Conservation (phyloP, 2,329 filamentous ascomycete species). For the Beauveria scarabaeidicola region DNA sequence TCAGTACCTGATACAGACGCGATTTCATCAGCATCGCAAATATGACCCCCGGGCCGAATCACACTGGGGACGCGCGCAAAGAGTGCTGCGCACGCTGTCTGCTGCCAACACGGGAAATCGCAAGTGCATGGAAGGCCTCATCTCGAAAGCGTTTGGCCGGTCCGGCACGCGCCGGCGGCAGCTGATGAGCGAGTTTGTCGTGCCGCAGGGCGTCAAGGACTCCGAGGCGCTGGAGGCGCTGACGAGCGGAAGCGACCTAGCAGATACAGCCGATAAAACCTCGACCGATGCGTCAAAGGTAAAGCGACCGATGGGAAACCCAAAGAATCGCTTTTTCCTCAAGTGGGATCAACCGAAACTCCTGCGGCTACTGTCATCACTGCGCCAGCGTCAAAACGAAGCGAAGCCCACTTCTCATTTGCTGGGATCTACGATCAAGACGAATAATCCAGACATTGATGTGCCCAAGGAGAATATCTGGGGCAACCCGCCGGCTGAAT, state of each 20-base stretch:
- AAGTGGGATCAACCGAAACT: constrained; percentile 43
- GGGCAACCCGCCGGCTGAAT: constrained; percentile 35
- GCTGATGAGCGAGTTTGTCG: constrained; percentile 34
- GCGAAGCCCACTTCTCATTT: constrained; percentile 19
- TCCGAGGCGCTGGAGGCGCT: constrained; percentile 32
- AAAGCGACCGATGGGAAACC: constrained; percentile 5
- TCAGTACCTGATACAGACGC: constrained; percentile 31
- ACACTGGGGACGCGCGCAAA: constrained; percentile 33
- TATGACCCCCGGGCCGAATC: constrained; percentile 20
- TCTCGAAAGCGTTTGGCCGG: constrained; percentile 44
- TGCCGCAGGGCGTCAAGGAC: constrained; percentile 28
- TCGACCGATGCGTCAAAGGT: neutral
- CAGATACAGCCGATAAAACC: neutral
- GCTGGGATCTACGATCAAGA: constrained; percentile 19
- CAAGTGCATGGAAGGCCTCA: constrained; percentile 37
- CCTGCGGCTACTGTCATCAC: constrained; percentile 31
- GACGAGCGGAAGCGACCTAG: constrained; percentile 12
- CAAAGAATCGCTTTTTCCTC: constrained; percentile 30
- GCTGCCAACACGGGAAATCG: constrained; percentile 45
- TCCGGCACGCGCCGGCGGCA: constrained; percentile 41
- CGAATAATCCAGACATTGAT: constrained; percentile 24
- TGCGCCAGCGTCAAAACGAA: constrained; percentile 26
- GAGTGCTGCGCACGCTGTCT: constrained; percentile 38
- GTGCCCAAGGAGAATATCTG: constrained; percentile 40
- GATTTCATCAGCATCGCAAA: constrained; percentile 35